Conservation (phyloP, 2,329 filamentous ascomycete species). For the Juglanconis juglandina region DNA sequence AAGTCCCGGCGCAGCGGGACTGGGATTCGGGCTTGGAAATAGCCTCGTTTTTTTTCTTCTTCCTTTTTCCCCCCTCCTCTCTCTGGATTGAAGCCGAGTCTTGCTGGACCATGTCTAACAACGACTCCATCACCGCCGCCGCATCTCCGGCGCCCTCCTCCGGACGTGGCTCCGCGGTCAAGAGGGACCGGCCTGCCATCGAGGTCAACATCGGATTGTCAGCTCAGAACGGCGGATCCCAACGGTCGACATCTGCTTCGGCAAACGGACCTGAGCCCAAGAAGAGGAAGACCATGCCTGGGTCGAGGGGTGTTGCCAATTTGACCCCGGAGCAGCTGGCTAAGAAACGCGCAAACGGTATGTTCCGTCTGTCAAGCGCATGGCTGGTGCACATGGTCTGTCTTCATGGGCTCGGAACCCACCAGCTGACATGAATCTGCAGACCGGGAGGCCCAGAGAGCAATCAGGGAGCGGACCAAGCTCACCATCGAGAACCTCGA, state of each 20-base stretch:
- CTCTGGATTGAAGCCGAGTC: background rate
- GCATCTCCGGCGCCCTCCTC: constrained; percentile 5
- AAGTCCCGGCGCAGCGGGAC: constrained; percentile 5
- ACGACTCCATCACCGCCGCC: constrained; percentile 14
- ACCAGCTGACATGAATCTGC: constrained; percentile 24
- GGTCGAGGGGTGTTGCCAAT: constrained; percentile 54
- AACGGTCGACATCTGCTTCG: constrained; percentile 9
- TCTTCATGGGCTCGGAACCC: background rate
- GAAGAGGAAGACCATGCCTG: constrained; percentile 44
- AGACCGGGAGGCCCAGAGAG: constrained; percentile 82
- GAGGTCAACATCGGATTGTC: constrained; percentile 1
- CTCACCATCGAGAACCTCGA: constrained; percentile 75
- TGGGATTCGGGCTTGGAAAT: constrained; percentile 8
- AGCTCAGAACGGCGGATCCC: background rate
- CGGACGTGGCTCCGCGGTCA: constrained; percentile 1
- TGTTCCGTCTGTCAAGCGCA: constrained; percentile 21
- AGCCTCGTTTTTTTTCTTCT: background rate
- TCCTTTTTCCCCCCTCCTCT: background rate
- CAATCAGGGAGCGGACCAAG: constrained; percentile 79
- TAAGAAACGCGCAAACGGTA: constrained; percentile 61
- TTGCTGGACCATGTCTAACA: constrained; percentile 6
- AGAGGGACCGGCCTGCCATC: constrained; percentile 10
- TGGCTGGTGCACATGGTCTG: background rate
- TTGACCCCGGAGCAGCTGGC: constrained; percentile 71
- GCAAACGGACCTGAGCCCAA: constrained; percentile 27